These are phyloP conservation scores for Xanthoceras sorbifolium DNA, from an alignment of 345 rosid genomes.

Conservation along the genomic window DNA sequence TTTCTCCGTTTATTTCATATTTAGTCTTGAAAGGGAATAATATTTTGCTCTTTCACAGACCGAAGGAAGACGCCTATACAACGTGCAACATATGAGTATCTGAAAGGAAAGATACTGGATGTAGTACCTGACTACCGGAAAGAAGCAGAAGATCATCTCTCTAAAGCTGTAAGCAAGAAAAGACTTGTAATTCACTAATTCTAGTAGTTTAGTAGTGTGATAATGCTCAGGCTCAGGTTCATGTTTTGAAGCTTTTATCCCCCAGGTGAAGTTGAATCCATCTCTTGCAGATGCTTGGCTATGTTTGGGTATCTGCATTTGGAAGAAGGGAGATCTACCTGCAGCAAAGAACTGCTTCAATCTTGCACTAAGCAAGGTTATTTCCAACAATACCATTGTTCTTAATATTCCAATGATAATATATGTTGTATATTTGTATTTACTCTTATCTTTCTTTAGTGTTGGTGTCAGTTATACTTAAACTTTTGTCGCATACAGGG, in stretches of 20 bases:
- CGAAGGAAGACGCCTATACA: constrained; percentile 50
- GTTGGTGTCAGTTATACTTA: constrained; percentile 2
- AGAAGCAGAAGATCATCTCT: constrained; percentile 83
- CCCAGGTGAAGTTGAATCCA: constrained; percentile 76
- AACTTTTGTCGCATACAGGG: constrained; percentile 41
- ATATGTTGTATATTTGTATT: not conserved
- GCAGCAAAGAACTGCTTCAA: constrained; percentile 68
- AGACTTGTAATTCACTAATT: not conserved
- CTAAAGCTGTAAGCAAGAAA: constrained; percentile 60
- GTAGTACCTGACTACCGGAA: constrained; percentile 66
- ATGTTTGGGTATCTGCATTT: constrained; percentile 68
- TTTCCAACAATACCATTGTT: not conserved
- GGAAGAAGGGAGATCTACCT: constrained; percentile 79
- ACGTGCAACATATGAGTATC: constrained; percentile 58
- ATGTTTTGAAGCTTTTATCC: constrained; percentile 22
- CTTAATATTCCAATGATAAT: not conserved
- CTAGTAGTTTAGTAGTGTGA: constrained; percentile 11
- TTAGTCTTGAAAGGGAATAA: not conserved
- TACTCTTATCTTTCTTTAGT: not conserved
- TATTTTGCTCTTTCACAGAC: constrained; percentile 31
- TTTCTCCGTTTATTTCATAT: not conserved
- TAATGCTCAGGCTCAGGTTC: constrained; percentile 13
- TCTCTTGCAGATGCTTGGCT: constrained; percentile 81
- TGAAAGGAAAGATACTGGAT: constrained; percentile 69
- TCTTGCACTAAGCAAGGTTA: constrained; percentile 73